Percentiles rank a stretch among this genome's conserved stretches.
phyloP scores from a whole-genome alignment of 805 yeast species.

The Vanderwaltozyma tropicalis region DNA sequence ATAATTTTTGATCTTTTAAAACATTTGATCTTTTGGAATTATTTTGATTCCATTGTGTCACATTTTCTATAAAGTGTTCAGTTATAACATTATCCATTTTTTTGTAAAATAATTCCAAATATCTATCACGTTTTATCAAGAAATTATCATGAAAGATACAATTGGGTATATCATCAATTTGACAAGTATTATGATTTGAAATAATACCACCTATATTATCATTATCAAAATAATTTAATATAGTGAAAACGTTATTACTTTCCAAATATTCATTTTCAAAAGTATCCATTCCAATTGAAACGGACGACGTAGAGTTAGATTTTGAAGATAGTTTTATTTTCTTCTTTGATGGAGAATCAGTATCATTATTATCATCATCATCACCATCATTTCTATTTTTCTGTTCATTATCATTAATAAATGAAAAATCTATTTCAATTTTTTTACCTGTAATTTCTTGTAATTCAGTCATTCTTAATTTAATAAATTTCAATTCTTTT shows the following conservation, averaged over 20 bases:
- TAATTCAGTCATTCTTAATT: conserved; percentile 20
- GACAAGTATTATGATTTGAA: neutral
- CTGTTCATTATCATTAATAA: conserved; percentile 1
- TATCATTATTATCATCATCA: conserved; percentile 1
- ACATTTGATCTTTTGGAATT: neutral
- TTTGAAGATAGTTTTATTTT: conserved; percentile 1
- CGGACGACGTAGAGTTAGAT: neutral
- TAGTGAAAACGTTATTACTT: conserved; percentile 6
- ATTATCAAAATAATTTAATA: conserved; percentile 1
- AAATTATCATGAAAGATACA: conserved; percentile 12
- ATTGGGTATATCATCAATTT: conserved; percentile 1
- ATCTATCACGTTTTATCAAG: conserved; percentile 17
- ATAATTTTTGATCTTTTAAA: neutral
- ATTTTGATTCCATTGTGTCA: neutral
- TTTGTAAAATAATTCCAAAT: conserved; percentile 13
- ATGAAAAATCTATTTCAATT: conserved; percentile 11
- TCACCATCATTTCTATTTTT: neutral
- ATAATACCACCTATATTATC: neutral
- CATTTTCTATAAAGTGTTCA: conserved; percentile 5
- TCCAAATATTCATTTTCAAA: conserved; percentile 11
- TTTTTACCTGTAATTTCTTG: conserved; percentile 24
- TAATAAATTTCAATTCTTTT: conserved; percentile 22
- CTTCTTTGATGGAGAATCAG: neutral
- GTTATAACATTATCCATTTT: conserved; percentile 8
- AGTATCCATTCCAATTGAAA: conserved; percentile 1